Evolutionary conservation across 139 green algal species (phyloP).

Genomic region (Spirogloea muscicola): DNA sequence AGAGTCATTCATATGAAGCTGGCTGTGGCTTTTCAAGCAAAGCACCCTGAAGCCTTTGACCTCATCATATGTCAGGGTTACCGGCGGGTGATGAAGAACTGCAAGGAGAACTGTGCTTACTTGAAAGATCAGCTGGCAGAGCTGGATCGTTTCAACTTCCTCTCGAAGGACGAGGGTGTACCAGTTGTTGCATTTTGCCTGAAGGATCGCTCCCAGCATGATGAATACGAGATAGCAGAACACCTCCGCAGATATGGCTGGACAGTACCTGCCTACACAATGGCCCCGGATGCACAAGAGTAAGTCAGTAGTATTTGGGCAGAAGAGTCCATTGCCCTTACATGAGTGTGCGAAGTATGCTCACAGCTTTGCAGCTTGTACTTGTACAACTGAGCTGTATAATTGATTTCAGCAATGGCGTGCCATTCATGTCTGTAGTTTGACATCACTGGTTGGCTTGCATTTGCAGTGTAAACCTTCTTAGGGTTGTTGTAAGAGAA

Average conservation of each 20-base stretch:
- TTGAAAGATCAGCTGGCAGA: constrained; percentile 13
- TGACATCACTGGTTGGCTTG: neutral
- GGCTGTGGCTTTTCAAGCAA: no score
- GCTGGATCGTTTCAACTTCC: constrained; percentile 24
- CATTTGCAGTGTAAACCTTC: constrained; percentile 12
- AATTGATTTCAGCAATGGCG: no score
- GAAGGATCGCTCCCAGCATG: constrained; percentile 1
- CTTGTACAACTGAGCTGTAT: neutral
- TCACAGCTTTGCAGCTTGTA: neutral
- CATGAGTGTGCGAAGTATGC: neutral
- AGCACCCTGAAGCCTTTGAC: no score
- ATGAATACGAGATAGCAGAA: constrained; percentile 40
- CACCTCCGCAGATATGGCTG: constrained; percentile 35
- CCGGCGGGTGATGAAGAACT: constrained; percentile 34
- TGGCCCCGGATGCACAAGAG: constrained; percentile 38
- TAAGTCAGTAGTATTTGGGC: neutral
- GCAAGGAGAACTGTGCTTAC: constrained; percentile 1
- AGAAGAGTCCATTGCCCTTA: neutral
- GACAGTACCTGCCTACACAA: constrained; percentile 47
- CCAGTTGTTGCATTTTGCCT: constrained; percentile 39
- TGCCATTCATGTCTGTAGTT: neutral
- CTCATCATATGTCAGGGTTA: no score
- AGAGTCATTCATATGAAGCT: constrained; percentile 23
- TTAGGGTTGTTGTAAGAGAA: constrained; percentile 26
- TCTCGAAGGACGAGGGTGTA: constrained; percentile 25